phyloP scores from a whole-genome alignment of 495 filamentous ascomycete species.

The Delitschia confertaspora region DNA sequence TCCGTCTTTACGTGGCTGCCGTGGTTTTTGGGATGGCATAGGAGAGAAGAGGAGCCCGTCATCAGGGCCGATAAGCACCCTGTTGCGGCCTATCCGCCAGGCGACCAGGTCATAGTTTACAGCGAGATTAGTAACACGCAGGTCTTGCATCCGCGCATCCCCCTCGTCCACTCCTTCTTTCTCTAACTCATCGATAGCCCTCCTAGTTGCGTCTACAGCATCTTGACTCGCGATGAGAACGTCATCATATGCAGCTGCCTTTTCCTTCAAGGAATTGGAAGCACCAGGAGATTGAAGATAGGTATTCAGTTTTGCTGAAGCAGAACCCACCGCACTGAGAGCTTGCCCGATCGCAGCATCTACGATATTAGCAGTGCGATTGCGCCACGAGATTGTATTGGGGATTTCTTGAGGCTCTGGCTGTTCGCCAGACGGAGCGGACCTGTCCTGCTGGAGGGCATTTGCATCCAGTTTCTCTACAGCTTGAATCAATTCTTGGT shows the following conservation, averaged over 20 bases:
- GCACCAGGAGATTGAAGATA: slow-evolving; percentile 51
- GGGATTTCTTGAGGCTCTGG: too few relatives aligned
- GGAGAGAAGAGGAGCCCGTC: slow-evolving; percentile 61
- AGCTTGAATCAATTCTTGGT: slow-evolving; percentile 51
- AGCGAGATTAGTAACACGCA: slow-evolving; percentile 85
- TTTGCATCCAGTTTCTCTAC: slow-evolving; percentile 67
- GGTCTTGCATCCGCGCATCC: slow-evolving; percentile 80
- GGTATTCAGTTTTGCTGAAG: slow-evolving; percentile 47
- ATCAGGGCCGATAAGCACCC: slow-evolving; percentile 69
- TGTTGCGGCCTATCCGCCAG: slow-evolving; percentile 90
- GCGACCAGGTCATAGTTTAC: slow-evolving; percentile 88
- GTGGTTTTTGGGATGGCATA: slow-evolving; percentile 31
- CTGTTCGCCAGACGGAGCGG: slow-evolving; percentile 48
- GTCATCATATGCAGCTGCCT: slow-evolving; percentile 80
- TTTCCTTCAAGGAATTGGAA: slow-evolving; percentile 43
- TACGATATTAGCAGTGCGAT: slow-evolving; percentile 75
- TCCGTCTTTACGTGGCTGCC: slow-evolving; percentile 47
- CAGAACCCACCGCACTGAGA: slow-evolving; percentile 49
- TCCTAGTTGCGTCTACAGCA: slow-evolving; percentile 84
- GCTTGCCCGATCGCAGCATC: slow-evolving; percentile 82
- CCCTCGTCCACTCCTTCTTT: slow-evolving; percentile 75
- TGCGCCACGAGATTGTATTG: slow-evolving; percentile 79
- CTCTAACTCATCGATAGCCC: slow-evolving; percentile 80
- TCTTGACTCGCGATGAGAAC: slow-evolving; percentile 88
- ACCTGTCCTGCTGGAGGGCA: slow-evolving; percentile 53